phyloP scores from a whole-genome alignment of 2,329 filamentous ascomycete genomes.

The Cercospora citrullina region DNA sequence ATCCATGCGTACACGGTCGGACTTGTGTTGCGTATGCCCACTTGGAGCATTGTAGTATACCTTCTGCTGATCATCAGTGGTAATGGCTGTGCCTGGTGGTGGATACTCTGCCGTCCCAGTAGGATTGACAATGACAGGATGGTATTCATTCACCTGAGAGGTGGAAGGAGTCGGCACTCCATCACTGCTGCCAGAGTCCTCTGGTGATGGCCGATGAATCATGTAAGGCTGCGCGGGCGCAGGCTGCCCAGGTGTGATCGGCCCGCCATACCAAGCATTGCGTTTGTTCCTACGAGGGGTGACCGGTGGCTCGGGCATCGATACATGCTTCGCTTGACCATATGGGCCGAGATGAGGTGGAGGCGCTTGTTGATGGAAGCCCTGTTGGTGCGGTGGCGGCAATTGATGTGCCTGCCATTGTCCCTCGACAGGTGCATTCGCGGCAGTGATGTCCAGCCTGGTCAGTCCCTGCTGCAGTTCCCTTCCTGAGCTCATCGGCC shows the following conservation, averaged over 20 bases:
- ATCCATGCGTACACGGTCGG: slow-evolving; percentile 36
- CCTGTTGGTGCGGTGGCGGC: slow-evolving; percentile 26
- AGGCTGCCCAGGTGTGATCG: slow-evolving; percentile 34
- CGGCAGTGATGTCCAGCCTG: slow-evolving; percentile 62
- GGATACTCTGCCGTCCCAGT: slow-evolving; percentile 51
- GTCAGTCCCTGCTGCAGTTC: slow-evolving; percentile 66
- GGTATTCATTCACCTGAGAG: slow-evolving; percentile 51
- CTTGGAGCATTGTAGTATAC: slow-evolving; percentile 24
- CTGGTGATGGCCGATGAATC: slow-evolving; percentile 54
- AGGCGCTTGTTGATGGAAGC: slow-evolving; percentile 21
- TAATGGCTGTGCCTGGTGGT: slow-evolving; percentile 39
- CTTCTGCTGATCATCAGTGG: slow-evolving; percentile 44
- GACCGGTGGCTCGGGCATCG: slow-evolving; percentile 44
- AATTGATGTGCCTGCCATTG: slow-evolving; percentile 33
- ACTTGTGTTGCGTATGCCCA: slow-evolving; percentile 27
- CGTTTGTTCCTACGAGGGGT: slow-evolving; percentile 64
- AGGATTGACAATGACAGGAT: slow-evolving; percentile 55
- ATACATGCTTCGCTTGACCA: slow-evolving; percentile 40
- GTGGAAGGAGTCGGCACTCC: slow-evolving; percentile 55
- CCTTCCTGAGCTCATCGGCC: slow-evolving; percentile 44
- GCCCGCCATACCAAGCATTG: slow-evolving; percentile 70
- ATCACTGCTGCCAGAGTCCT: slow-evolving; percentile 58
- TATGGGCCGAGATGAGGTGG: slow-evolving; percentile 31
- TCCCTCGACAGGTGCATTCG: slow-evolving; percentile 39
- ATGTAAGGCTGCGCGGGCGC: slow-evolving; percentile 17